phyloP scores from a whole-genome alignment of 2,329 filamentous ascomycete species.

The Colletotrichum sp. region DNA sequence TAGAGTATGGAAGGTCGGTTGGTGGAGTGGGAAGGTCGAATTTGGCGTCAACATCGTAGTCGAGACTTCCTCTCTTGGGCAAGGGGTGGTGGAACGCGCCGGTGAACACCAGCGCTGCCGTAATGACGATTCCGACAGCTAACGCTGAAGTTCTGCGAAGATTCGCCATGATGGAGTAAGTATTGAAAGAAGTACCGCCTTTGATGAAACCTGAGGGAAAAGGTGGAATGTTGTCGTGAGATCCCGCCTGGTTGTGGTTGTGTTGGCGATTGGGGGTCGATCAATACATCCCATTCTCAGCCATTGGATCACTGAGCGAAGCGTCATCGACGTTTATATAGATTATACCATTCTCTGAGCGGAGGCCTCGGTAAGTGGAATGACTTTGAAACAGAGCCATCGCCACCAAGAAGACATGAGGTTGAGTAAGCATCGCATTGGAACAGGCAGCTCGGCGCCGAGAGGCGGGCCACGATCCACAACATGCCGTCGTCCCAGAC shows the following conservation, averaged over 20 bases:
- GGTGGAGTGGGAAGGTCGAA: neutral
- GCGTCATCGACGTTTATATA: neutral
- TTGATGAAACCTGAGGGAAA: rapidly evolving
- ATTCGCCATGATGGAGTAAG: rapidly evolving
- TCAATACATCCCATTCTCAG: too few relatives aligned
- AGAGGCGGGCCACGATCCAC: neutral
- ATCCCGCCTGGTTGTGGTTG: neutral
- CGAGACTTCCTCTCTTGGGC: rapidly evolving
- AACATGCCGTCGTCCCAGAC: neutral
- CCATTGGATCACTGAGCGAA: neutral
- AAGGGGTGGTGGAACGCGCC: rapidly evolving
- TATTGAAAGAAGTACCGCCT: rapidly evolving
- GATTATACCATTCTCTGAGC: too few relatives aligned
- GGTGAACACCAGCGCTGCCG: rapidly evolving
- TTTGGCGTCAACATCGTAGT: rapidly evolving
- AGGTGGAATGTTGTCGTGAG: neutral
- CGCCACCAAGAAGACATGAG: neutral
- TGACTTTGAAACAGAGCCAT: rapidly evolving
- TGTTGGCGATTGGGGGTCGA: neutral
- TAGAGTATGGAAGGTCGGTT: rapidly evolving
- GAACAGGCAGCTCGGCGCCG: neutral
- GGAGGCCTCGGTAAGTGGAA: rapidly evolving
- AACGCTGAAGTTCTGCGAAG: neutral
- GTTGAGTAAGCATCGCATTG: too few relatives aligned
- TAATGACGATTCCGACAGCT: rapidly evolving